Base-by-base conservation (phyloP, 176 grass and related monocot species). In the Tuctoria greenei region DNA sequence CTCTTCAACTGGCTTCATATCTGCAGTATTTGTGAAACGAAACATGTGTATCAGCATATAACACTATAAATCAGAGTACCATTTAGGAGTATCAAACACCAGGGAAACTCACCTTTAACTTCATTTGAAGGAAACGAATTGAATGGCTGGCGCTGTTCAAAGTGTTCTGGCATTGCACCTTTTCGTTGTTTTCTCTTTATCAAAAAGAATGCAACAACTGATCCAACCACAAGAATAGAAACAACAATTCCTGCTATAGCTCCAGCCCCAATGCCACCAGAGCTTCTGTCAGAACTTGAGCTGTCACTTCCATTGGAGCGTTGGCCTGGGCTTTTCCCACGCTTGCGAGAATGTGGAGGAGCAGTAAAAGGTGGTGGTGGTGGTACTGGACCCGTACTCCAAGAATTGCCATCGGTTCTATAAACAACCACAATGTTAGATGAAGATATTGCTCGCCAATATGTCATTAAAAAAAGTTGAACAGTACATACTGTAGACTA, bases 401-500 rank as follows among this genome's bases (percentile, higher is more conserved):
- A 97, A 34, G 91, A 89, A 77, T 97, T 97, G 46, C 91, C 88
- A 81, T 89, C 86, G 13, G 91, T 97, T 63, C 94, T 97, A 70
- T 43, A 66, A 55, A 83, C 13, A 86, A 55, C 4, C 17, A 78
- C 60, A 78, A 8, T 25, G 82, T 82, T 73, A 87, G 42, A 60
- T 66, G 64, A 77, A 57, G 58, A 65, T 52, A 42, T n/a, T 21
- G 14, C 44, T 17, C 23, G 51, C 17, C 23, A 41, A 7, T 8
- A 50, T 24, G 31, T 23, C 57, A 50, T 14, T 27, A 66, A 66
- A 65, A 66, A 78, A 40, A 71, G 42, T 31, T 66, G 58, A 89
- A 47, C 28, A 64, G 16, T 43, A 87, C 91, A 81, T 84, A 97
- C 91, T 88, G 84, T 26, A 97, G 86, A 83, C 67, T 91, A 49